Evolutionary conservation across 2,329 filamentous ascomycete genomes (phyloP).

Genomic region (Teratosphaeria epicoccoides): DNA sequence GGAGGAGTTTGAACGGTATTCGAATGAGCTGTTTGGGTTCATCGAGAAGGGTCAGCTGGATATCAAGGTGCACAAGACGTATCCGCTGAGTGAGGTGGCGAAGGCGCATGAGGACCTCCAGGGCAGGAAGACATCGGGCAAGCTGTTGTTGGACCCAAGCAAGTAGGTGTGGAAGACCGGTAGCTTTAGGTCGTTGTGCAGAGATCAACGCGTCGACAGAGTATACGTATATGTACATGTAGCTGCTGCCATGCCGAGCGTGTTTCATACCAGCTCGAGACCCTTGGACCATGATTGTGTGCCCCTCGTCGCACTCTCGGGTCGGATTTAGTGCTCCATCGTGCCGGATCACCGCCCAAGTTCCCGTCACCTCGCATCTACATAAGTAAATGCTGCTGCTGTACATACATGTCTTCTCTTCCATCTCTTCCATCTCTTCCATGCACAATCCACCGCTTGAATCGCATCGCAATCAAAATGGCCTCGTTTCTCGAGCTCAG

Average conservation of each 20-base stretch:
- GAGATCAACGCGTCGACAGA: too few species aligned
- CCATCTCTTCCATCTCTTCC: too few species aligned
- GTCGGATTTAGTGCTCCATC: background rate
- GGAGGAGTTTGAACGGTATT: constrained; percentile 62
- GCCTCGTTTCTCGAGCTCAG: constrained; percentile 40
- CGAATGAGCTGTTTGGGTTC: constrained; percentile 61
- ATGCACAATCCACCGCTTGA: background rate
- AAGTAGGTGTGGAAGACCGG: constrained; percentile 12
- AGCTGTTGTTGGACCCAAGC: constrained; percentile 59
- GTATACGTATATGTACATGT: too few species aligned
- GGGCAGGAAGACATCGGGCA: constrained; percentile 71
- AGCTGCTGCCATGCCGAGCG: background rate
- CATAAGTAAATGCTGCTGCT: too few species aligned
- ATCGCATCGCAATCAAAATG: constrained; percentile 15
- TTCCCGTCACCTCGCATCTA: background rate
- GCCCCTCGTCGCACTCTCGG: too few species aligned
- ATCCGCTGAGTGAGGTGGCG: constrained; percentile 61
- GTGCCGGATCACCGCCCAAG: background rate
- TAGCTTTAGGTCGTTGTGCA: background rate
- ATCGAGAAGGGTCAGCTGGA: constrained; percentile 60
- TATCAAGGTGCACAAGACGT: constrained; percentile 63
- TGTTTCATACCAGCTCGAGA: background rate
- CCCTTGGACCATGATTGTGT: too few species aligned
- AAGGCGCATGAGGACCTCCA: constrained; percentile 70
- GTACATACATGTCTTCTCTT: background rate